phyloP scores from a whole-genome alignment of 371 early-diverging fungal genomes.

The Lichtheimia ornata region DNA sequence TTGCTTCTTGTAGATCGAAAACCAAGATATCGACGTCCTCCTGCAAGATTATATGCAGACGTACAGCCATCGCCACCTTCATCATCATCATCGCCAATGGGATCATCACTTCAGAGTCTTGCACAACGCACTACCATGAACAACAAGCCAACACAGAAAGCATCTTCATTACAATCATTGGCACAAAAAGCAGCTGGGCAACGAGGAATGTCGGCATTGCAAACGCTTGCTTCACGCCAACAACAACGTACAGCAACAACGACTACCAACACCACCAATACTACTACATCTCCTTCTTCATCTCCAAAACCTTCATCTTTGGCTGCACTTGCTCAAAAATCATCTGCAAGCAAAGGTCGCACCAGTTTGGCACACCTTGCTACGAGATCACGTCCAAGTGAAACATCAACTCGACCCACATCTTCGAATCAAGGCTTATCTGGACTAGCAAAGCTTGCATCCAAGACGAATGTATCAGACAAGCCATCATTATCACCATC shows the following conservation, averaged over 20 bases:
- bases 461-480: neutral
- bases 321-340: conserved; percentile 33
- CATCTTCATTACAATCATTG: conserved; percentile 28
- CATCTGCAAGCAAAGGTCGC: conserved; percentile 9
- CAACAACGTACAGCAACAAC: conserved; percentile 1
- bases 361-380: conserved; percentile 26
- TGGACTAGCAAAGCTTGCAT: neutral
- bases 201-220: conserved; percentile 12
- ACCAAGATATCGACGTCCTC: conserved; percentile 26
- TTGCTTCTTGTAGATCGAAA: conserved; percentile 16
- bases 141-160: neutral
- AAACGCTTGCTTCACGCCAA: conserved; percentile 20
- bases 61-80: neutral
- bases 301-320: conserved; percentile 14
- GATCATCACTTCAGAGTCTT: conserved; percentile 9
- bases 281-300: neutral
- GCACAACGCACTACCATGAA: conserved; percentile 7
- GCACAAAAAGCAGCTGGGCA: conserved; percentile 25
- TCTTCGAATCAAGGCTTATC: neutral
- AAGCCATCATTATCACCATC: neutral
- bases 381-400: conserved; percentile 8
- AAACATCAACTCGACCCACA: neutral
- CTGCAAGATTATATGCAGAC: conserved; percentile 16
- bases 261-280: conserved; percentile 7
- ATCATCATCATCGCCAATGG: neutral